A percentile compares a stretch with the other conserved stretches of the same genome.
These are phyloP conservation scores for Rosa persica DNA, from an alignment of 306 rosid genomes.

Conservation along the genomic window DNA sequence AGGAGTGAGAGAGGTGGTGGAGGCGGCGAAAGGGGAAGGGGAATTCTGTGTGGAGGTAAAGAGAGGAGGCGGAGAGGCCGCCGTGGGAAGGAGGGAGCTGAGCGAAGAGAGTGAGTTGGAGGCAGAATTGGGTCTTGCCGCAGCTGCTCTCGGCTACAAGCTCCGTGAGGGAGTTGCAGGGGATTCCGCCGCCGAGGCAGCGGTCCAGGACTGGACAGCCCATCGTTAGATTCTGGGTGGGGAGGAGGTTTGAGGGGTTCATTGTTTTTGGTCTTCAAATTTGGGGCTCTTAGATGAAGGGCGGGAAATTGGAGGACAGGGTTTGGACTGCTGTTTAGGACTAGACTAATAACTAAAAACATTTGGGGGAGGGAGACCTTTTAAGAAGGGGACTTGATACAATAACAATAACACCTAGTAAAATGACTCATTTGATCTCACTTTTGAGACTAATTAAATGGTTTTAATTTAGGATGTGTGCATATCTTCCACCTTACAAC, in stretches of 20 bases:
- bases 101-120: slow-evolving; percentile 74
- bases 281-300: neutral
- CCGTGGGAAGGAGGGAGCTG: slow-evolving; percentile 73
- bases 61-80: slow-evolving; percentile 72
- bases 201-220: slow-evolving; percentile 74
- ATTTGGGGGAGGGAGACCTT: too few relatives aligned
- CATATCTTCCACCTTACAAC: too few relatives aligned
- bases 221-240: slow-evolving; percentile 45
- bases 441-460: too few relatives aligned
- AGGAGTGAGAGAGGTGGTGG: slow-evolving; percentile 52
- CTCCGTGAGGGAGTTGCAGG: slow-evolving; percentile 74
- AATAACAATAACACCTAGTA: too few relatives aligned
- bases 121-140: slow-evolving; percentile 92
- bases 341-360: too few relatives aligned
- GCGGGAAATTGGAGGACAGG: neutral
- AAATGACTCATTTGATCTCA: too few relatives aligned
- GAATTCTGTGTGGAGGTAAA: slow-evolving; percentile 71
- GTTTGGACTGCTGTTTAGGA: too few relatives aligned
- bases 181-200: slow-evolving; percentile 65
- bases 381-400: too few relatives aligned
- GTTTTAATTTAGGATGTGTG: too few relatives aligned
- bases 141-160: slow-evolving; percentile 72
- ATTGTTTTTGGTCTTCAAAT: neutral
- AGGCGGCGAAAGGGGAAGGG: slow-evolving; percentile 85
- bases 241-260: slow-evolving; percentile 49